Percentiles rank a stretch among this genome's conserved stretches.
Evolutionary conservation across 495 filamentous ascomycete genomes (phyloP).

Genomic region (Penicillium canescens): DNA sequence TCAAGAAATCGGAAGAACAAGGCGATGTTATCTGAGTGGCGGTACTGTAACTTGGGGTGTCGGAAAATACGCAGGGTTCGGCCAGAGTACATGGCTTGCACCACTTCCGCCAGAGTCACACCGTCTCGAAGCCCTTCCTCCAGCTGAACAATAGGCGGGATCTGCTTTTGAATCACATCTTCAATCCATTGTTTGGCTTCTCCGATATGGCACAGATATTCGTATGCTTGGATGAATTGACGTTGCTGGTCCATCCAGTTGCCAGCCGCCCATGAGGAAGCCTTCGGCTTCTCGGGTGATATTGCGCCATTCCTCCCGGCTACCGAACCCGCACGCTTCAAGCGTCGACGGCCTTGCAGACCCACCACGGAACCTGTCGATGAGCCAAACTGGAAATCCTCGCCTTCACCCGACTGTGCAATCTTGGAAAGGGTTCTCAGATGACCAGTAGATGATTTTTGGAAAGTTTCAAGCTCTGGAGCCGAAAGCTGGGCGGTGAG

Average conservation of each 20-base stretch:
- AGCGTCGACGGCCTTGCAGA: conserved; percentile 74
- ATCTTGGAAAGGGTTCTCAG: conserved; percentile 86
- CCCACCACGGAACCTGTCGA: conserved; percentile 82
- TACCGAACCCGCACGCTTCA: conserved; percentile 73
- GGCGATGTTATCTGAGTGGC: conserved; percentile 96
- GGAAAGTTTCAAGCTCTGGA: conserved; percentile 75
- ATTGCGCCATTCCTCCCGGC: conserved; percentile 43
- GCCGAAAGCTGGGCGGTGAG: conserved; percentile 53
- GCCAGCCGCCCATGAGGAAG: conserved; percentile 74
- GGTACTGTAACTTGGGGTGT: conserved; percentile 80
- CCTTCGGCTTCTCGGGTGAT: conserved; percentile 49
- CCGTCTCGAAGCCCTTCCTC: conserved; percentile 94
- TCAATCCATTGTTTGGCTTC: conserved; percentile 99
- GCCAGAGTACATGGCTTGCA: conserved; percentile 81
- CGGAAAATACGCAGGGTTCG: conserved; percentile 80
- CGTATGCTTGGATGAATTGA: conserved; percentile 95
- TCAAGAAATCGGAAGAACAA: conserved; percentile 90
- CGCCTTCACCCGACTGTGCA: conserved; percentile 69
- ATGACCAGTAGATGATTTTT: conserved; percentile 83
- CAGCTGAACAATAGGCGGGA: conserved; percentile 93
- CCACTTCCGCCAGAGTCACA: conserved; percentile 94
- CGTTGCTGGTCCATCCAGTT: conserved; percentile 99
- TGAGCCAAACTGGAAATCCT: conserved; percentile 76
- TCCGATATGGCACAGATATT: conserved; percentile 98
- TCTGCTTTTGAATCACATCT: conserved; percentile 82